Percentiles rank a stretch among this genome's conserved stretches.
phyloP scores from a whole-genome alignment of 345 rosid genomes.

The Citrus sp. region DNA sequence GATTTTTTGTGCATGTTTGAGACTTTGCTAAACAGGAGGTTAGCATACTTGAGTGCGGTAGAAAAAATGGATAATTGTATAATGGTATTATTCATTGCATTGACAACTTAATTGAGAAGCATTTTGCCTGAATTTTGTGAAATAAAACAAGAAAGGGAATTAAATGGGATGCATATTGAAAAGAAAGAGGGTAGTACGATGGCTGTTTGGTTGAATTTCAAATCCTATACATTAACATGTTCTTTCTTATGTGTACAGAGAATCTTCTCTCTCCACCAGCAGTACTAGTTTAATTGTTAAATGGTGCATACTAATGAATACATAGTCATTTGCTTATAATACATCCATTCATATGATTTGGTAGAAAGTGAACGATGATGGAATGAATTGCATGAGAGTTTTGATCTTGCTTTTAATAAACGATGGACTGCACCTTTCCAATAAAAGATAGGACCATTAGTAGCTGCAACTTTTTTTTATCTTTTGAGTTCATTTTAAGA shows the following conservation, averaged over 20 bases:
- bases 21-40: background rate
- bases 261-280: background rate
- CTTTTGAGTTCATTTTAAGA: background rate
- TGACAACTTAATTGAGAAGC: background rate
- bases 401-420: background rate
- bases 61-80: background rate
- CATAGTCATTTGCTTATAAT: background rate
- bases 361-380: background rate
- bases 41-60: background rate
- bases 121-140: background rate
- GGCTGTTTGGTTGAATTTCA: background rate
- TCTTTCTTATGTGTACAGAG: background rate
- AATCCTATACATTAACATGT: background rate
- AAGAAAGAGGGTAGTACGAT: background rate
- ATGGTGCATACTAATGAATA: background rate
- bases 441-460: background rate
- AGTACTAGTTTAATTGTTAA: background rate
- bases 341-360: background rate
- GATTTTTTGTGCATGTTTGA: background rate
- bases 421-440: background rate
- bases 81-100: background rate
- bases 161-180: background rate
- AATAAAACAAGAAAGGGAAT: background rate
- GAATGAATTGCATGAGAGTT: background rate
- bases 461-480: background rate